Conservation (phyloP, 2,329 filamentous ascomycete species). For the Ophiosphaerella narmari region DNA sequence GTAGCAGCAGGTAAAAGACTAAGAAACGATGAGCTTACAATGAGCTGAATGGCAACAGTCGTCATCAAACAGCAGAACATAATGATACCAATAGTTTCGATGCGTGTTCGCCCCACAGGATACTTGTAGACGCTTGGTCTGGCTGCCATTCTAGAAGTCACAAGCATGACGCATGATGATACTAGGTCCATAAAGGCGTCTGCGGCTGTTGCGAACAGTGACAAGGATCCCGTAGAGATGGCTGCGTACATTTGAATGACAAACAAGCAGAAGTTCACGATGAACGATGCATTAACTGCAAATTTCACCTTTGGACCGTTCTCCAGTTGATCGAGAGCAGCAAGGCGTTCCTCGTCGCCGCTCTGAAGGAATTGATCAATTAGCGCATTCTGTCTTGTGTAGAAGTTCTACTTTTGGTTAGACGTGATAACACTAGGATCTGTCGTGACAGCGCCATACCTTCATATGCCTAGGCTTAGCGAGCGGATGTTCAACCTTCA, state of each 20-base stretch:
- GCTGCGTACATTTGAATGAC: conserved; percentile 64
- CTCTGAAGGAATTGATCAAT: conserved; percentile 59
- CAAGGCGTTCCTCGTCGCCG: conserved; percentile 59
- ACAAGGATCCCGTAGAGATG: conserved; percentile 63
- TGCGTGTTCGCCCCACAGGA: conserved; percentile 65
- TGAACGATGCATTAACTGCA: conserved; percentile 45
- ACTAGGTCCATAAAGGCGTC: conserved; percentile 70
- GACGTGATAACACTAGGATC: not conserved
- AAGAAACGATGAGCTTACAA: conserved; percentile 49
- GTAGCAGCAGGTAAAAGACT: not conserved
- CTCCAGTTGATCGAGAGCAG: conserved; percentile 56
- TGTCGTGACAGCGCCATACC: conserved; percentile 3
- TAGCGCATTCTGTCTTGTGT: conserved; percentile 47
- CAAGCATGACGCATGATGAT: conserved; percentile 66
- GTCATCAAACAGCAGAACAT: conserved; percentile 70
- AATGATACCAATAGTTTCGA: conserved; percentile 68
- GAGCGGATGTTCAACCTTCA: conserved; percentile 55
- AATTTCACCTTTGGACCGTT: conserved; percentile 51
- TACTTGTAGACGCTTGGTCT: conserved; percentile 66
- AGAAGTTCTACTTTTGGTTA: conserved; percentile 42
- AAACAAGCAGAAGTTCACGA: conserved; percentile 55
- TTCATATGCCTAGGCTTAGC: conserved; percentile 45
- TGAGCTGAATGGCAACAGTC: conserved; percentile 66
- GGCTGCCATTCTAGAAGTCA: conserved; percentile 63
- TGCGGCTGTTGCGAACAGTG: conserved; percentile 67